Base-by-base conservation (phyloP, 371 early-diverging fungal genomes). In the Apophysomyces elegans region DNA sequence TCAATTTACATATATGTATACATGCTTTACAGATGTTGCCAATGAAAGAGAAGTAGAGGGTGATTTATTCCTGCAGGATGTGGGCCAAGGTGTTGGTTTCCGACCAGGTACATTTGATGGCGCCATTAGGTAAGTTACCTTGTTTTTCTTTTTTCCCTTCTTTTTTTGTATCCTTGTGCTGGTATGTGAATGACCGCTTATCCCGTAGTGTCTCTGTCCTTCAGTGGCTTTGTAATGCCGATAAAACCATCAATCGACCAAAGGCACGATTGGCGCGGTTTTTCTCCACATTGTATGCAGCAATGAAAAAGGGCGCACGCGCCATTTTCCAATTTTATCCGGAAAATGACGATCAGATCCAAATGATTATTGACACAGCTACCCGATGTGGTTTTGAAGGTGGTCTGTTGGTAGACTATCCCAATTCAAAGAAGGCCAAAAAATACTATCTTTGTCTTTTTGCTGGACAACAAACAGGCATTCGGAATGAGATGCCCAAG, bases 291-390 rank as follows among this genome's bases (percentile, higher is more conserved):
- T 80, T 99, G 21, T 99, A 96, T 76, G 92, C 92, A 36, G 84
- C 94, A 5, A 77, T 99, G 63, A 81, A 90, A 54, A 84, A 95
- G 21, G 96, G 98, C 6, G 96, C 96, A 8, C 86, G 95, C 44
- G 98, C 98, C 32, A 91, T 99, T 12, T 96, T 99, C 78, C 99
- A 99, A 84, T 99, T 99, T 72, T 99, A 99, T 79, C 98, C 99
- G 1, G 97, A 99, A 74, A 95, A 93, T 77, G 94, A 96, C 61
- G 86, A 92, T 66, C 99, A 99, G 78, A 88, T 98, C 59, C 94
- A 99, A 65, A 77, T 99, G 77, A 93, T 99, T 61, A 91, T 93
- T 74, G 86, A 91, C 56, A 84, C 86, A 7, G 96, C 99, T 4
- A 90, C 93, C 72, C 84, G 88, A 63, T 92, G 93, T 75, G 99